Base-by-base conservation (phyloP, 805 yeast genomes). In the Monosporozyma unispora region DNA sequence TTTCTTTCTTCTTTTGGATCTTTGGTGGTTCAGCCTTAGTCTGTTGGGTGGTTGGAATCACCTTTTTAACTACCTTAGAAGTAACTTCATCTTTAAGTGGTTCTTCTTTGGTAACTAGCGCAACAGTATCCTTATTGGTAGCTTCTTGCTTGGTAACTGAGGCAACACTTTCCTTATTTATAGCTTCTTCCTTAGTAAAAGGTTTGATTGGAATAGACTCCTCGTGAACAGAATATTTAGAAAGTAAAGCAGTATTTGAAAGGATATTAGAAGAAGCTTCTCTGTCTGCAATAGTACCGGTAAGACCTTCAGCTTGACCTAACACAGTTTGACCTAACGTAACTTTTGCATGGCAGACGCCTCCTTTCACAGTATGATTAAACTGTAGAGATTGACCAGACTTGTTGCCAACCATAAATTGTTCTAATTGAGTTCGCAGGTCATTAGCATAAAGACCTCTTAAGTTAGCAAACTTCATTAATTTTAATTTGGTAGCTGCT, bases 211-310 rank as follows among this genome's bases (percentile, higher is more conserved):
- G 47, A 35, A 45, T 23, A 12, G 47, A 45, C 11, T 45, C 25
- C 18, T 23, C 5, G 48, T 50, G 48, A 3, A 35, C 38, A 10
- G 58, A 52, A 59, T 75, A 84, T 57, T 80, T 79, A 48, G 80
- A 83, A 44, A 87, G 69, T 25, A 76, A 49, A 0, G 68, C 65
- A 31, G 72, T 73, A 54, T 84, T 77, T 5, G 67, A 63, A 43
- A 89, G 67, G 0, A 90, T 93, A 35, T 71, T 68, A 81, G 79
- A 80, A 0, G 96, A 96, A 0, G 96, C 96, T 48, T 82, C 69
- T 14, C 76, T 66, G 1, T 95, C 89, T 0, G 96, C 96, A 31
- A 78, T 83, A 59, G 79, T 81, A 2, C 71, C 66, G 52, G 75
- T 80, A 6, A 73, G 68, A 8, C 84, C 96, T 11, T 67, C 69